phyloP scores from a whole-genome alignment of 1,139 yeast genomes.

The Arxiozyma slooffiae region DNA sequence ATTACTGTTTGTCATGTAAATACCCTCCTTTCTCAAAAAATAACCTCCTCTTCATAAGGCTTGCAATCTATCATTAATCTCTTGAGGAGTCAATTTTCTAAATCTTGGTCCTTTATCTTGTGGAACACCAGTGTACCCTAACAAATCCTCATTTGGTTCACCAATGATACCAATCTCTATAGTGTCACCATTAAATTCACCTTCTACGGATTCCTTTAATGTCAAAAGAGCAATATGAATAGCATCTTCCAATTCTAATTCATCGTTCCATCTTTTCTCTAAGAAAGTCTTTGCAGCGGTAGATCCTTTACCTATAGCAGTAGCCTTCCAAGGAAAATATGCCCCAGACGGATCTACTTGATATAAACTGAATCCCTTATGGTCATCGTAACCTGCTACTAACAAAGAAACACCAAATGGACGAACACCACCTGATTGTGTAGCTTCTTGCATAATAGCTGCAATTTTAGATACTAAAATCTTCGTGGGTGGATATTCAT shows the following conservation, averaged over 20 bases:
- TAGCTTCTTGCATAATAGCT: constrained; percentile 93
- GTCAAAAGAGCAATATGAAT: constrained; percentile 92
- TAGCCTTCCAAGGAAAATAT: constrained; percentile 99
- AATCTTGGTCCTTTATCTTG: constrained; percentile 76
- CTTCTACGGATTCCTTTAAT: constrained; percentile 92
- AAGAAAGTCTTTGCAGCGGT: constrained; percentile 90
- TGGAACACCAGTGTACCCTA: constrained; percentile 81
- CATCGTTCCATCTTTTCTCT: constrained; percentile 97
- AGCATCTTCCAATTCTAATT: constrained; percentile 94
- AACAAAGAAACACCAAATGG: constrained; percentile 67
- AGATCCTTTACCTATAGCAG: constrained; percentile 95
- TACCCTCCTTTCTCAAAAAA: neutral
- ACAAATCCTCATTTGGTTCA: constrained; percentile 66
- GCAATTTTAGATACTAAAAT: constrained; percentile 92
- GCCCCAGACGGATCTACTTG: constrained; percentile 98
- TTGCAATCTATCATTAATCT: constrained; percentile 89
- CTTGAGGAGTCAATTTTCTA: constrained; percentile 75
- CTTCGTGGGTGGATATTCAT: constrained; percentile 95
- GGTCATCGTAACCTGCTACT: constrained; percentile 90
- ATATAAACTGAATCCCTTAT: constrained; percentile 70
- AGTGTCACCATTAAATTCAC: constrained; percentile 94
- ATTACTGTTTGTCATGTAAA: neutral
- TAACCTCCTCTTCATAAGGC: constrained; percentile 44
- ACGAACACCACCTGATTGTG: constrained; percentile 81
- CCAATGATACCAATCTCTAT: constrained; percentile 88